Evolutionary conservation across 257 asterid genomes (phyloP).

Genomic region (Craterostigma plantagineum): DNA sequence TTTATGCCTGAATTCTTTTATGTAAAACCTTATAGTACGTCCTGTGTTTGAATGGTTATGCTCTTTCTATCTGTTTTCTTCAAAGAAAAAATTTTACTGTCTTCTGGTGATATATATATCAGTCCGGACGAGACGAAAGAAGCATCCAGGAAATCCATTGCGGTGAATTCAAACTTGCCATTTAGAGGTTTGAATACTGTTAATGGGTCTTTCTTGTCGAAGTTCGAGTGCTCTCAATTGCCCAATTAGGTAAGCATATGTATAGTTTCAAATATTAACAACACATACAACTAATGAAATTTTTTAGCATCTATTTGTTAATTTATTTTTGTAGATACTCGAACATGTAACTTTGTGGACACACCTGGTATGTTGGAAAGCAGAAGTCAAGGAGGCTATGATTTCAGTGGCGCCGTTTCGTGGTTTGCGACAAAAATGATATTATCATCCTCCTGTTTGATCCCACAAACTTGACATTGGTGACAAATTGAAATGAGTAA

Average conservation of each 20-base stretch:
- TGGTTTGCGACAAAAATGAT: slow-evolving; percentile 99
- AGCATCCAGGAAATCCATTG: slow-evolving; percentile 96
- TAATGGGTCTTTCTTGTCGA: slow-evolving; percentile 83
- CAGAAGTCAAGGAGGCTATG: slow-evolving; percentile 80
- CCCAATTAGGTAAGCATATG: slow-evolving; percentile 75
- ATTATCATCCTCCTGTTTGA: slow-evolving; percentile 77
- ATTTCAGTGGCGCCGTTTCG: slow-evolving; percentile 89
- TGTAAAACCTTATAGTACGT: no score
- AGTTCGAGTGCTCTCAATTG: slow-evolving; percentile 94
- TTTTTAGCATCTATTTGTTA: no score
- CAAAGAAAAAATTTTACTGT: neutral
- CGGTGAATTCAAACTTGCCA: slow-evolving; percentile 77
- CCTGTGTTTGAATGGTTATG: no score
- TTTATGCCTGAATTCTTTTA: no score
- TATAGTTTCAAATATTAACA: neutral
- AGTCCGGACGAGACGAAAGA: slow-evolving; percentile 93
- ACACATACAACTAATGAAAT: neutral
- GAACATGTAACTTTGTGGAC: slow-evolving; percentile 84
- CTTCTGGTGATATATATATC: neutral
- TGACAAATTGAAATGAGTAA: slow-evolving; percentile 88
- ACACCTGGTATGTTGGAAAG: slow-evolving; percentile 97
- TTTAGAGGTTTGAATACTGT: slow-evolving; percentile 60
- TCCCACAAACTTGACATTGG: slow-evolving; percentile 92
- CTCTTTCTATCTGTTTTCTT: no score
- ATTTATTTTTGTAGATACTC: slow-evolving; percentile 33